Evolutionary conservation across 495 filamentous ascomycete genomes (phyloP).

Genomic region (Mytilinidion resinicola): DNA sequence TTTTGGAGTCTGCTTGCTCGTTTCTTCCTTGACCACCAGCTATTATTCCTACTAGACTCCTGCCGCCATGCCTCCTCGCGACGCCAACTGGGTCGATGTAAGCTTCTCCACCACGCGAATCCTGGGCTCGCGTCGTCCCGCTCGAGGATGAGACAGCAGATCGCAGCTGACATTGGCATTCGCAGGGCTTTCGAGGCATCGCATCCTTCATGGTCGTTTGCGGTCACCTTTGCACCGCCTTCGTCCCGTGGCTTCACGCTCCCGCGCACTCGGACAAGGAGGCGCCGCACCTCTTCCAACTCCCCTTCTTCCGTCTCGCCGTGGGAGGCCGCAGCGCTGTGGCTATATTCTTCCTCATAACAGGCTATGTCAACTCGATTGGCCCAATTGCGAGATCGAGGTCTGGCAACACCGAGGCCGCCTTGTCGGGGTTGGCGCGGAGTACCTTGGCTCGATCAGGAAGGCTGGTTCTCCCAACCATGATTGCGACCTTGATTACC

Average conservation of each 20-base stretch:
- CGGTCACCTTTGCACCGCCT: constrained; percentile 29
- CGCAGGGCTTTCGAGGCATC: constrained; percentile 27
- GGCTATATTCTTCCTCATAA: constrained; percentile 32
- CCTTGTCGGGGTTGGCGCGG: constrained; percentile 23
- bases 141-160: too few relatives aligned
- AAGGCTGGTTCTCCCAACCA: constrained; percentile 27
- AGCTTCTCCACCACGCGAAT: neutral
- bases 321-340: constrained; percentile 27
- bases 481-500: constrained; percentile 24
- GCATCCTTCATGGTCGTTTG: constrained; percentile 30
- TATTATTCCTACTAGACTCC: too few relatives aligned
- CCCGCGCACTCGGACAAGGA: constrained; percentile 20
- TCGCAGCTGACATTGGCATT: too few relatives aligned
- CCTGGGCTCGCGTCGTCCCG: too few relatives aligned
- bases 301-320: constrained; percentile 30
- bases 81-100: constrained; percentile 31
- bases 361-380: constrained; percentile 31
- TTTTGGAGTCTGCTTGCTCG: too few relatives aligned
- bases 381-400: constrained; percentile 27
- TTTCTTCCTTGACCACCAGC: too few relatives aligned
- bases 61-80: constrained; percentile 21
- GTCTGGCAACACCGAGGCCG: constrained; percentile 27
- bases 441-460: constrained; percentile 26
- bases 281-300: constrained; percentile 25
- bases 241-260: constrained; percentile 26